Conservation (phyloP, 495 filamentous ascomycete genomes). For the Penicillium nucicola region DNA sequence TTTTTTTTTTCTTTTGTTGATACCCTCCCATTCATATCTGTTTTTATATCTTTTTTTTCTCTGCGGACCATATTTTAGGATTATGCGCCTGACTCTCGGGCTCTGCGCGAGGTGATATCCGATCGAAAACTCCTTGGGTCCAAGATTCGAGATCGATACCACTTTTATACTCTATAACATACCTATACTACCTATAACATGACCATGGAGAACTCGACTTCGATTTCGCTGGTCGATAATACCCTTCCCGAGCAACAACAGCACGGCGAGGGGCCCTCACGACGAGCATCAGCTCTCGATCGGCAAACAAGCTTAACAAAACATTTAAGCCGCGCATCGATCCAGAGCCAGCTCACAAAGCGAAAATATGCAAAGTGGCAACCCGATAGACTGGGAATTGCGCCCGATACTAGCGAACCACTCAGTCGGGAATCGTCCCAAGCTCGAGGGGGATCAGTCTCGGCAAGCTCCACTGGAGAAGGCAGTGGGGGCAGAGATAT, state of each 20-base stretch:
- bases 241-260: slow-evolving; percentile 31
- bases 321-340: slow-evolving; percentile 33
- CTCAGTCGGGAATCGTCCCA: slow-evolving; percentile 22
- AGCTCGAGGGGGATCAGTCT: slow-evolving; percentile 17
- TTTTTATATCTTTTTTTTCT: not conserved
- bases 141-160: not conserved
- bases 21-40: not conserved
- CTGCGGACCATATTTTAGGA: not conserved
- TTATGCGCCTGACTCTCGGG: not conserved
- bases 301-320: slow-evolving; percentile 22
- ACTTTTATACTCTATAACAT: not conserved
- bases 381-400: slow-evolving; percentile 40
- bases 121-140: not conserved
- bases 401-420: slow-evolving; percentile 18
- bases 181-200: not conserved
- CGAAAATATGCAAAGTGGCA: slow-evolving; percentile 66
- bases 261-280: slow-evolving; percentile 18
- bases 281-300: slow-evolving; percentile 16
- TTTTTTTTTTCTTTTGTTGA: not conserved
- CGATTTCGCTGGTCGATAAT: slow-evolving; percentile 40
- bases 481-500: slow-evolving; percentile 7
- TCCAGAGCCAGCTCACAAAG: slow-evolving; percentile 47
- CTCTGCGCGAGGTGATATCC: not conserved
- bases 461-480: slow-evolving; percentile 17
- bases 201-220: slow-evolving; percentile 22